Base-by-base conservation (phyloP, 768 basidiomycete genomes). In the Gloeophyllum trabeum region DNA sequence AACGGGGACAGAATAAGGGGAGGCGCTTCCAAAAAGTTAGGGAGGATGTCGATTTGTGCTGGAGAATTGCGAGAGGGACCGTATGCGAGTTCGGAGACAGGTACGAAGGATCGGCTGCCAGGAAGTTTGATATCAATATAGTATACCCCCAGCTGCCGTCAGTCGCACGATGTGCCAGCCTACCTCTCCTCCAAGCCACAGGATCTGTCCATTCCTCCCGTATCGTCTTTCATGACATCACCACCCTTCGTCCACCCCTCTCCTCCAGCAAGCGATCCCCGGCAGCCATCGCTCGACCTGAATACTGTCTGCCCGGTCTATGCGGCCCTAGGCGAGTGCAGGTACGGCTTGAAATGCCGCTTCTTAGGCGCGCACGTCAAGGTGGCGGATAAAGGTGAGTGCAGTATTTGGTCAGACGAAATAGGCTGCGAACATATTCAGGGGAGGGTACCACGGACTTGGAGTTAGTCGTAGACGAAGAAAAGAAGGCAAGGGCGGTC, bases 281-380 rank as follows among this genome's bases (percentile, higher is more conserved):
- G 52, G n/a, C 50, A 54, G 16, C 55, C 67, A 12, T 70, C 71
- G 4, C 41, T 79, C 21, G 71, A 76, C 54, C 42, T 57, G 14
- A 55, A 61, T 13, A 72, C 72, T 1, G 54, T 53, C 2, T 93
- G 89, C 54, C 86, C 88, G 0, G 65, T 82, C 2, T 86, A 74
- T 51, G 60, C 65, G 13, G 75, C 76, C 48, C 67, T 69, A 14
- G 91, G 90, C 1, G 73, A 78, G 48, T 96, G 91, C 63, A 74
- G 75, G 41, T 77, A 75, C 51, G 96, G 92, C 7, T 80, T 86
- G 59, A 89, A 91, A 58, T 99, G 96, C 57, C 78, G 96, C 2
- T 96, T 85, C 61, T 71, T 96, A 4, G 81, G 83, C 10, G 80
- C 75, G 3, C 94, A 99, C 58, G 62, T 82, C 7, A 61, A 54